Evolutionary conservation across 352 stramenopile genomes (phyloP), one percentile per base, ranked within the genome.

Genomic region (Pythium dissimile): DNA sequence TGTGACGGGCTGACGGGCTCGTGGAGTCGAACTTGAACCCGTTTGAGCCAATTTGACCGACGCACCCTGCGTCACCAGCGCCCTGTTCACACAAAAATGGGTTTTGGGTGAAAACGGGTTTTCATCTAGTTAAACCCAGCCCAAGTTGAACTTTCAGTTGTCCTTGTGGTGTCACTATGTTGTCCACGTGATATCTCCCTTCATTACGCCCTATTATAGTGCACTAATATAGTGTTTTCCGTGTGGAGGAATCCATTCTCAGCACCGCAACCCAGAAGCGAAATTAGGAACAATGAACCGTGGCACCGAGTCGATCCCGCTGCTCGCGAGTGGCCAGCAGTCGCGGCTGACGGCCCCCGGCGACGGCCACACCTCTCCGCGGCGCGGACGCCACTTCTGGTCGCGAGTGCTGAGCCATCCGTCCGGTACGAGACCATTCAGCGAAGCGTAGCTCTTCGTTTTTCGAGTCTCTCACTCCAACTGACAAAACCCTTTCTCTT

Each of bases 351-450:
- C 53, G 6, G 38, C 37, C 42, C 27, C 24, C 11, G 32, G 31
- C 21, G 44, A 64, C 44, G 56, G 56, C 30, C 47, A 18, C 30
- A 18, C 28, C 24, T 63, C 61, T 8, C 61, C 61, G 39, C 61
- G 54, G 15, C 61, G 61, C 28, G 61, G 61, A 18, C 60, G 60
- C 48, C 54, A 59, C 48, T 59, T 68, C 28, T 68, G 53, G 53
- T 68, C 61, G 47, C 61, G 54, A 5, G 28, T 68, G 27, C 16
- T 55, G 16, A 43, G 37, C 31, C 61, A 68, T 55, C 53, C 53
- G 13, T 58, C 46, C 24, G 53, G 61, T 68, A 53, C 30, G 44
- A 24, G 5, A 32, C 18, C 5, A 21, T 34, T 55, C 15, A 16
- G 47, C 30, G 32, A 38, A 20, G 34, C 18, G 12, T 11, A 27